Evolutionary conservation across 768 basidiomycete genomes (phyloP).

Genomic region (Leccinum incarnatum): DNA sequence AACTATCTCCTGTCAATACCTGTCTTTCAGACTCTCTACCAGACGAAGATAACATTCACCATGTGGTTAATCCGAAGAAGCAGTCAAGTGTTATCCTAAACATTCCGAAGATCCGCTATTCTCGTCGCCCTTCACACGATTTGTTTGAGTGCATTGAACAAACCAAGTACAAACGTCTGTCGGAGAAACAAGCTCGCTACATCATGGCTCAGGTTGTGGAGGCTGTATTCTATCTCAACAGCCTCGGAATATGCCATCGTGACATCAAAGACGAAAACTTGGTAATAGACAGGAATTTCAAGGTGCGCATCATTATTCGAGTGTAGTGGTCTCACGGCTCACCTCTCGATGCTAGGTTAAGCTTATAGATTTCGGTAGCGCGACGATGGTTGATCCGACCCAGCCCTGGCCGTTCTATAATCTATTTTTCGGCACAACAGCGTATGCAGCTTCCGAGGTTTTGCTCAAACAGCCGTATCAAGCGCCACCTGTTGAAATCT

Average conservation of each 20-base stretch:
- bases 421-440: constrained; percentile 90
- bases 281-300: constrained; percentile 71
- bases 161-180: constrained; percentile 71
- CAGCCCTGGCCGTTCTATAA: constrained; percentile 65
- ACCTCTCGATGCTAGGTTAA: constrained; percentile 60
- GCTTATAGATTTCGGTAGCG: constrained; percentile 94
- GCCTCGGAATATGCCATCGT: constrained; percentile 85
- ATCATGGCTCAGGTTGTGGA: constrained; percentile 89
- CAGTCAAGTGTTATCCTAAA: constrained; percentile 6
- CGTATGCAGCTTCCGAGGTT: constrained; percentile 95
- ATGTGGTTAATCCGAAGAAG: constrained; percentile 13
- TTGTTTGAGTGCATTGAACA: constrained; percentile 96
- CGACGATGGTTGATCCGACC: constrained; percentile 66
- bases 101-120: constrained; percentile 42
- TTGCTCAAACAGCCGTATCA: constrained; percentile 85
- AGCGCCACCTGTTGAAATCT: constrained; percentile 92
- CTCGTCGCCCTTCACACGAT: constrained; percentile 82
- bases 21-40: constrained; percentile 14
- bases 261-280: constrained; percentile 98
- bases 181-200: constrained; percentile 74
- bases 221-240: constrained; percentile 76
- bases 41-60: constrained; percentile 6
- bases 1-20: constrained; percentile 22
- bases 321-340: constrained; percentile 3
- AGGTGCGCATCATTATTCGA: constrained; percentile 39